Percentiles rank a stretch among this genome's conserved stretches.
Evolutionary conservation across 441 rosid species (phyloP).

Genomic region (Flueggea neowawraea): DNA sequence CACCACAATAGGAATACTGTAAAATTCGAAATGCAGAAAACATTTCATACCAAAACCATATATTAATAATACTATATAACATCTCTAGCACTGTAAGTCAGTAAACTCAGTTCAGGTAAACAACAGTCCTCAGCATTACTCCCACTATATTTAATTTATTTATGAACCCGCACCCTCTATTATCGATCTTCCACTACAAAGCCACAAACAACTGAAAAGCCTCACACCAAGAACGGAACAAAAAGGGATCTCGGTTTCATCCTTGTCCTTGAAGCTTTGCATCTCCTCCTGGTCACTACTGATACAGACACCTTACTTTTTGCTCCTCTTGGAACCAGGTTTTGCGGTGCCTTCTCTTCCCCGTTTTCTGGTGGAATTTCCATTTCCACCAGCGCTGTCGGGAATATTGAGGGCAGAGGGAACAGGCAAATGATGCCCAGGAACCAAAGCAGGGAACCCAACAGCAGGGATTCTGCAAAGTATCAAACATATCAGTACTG

Average conservation of each 20-base stretch:
- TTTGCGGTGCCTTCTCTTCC: slow-evolving; percentile 32
- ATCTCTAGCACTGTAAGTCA: too few species aligned
- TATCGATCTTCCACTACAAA: too few species aligned
- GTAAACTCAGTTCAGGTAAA: too few species aligned
- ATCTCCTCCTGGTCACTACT: slow-evolving; percentile 31
- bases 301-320: slow-evolving; percentile 24
- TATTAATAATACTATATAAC: too few species aligned
- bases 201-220: too few species aligned
- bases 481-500: slow-evolving; percentile 3
- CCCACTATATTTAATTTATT: too few species aligned
- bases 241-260: slow-evolving; percentile 26
- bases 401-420: slow-evolving; percentile 29
- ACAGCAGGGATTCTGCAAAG: slow-evolving; percentile 79
- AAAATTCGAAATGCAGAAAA: too few species aligned
- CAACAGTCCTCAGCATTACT: too few species aligned
- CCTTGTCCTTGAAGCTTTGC: slow-evolving; percentile 55
- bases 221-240: slow-evolving; percentile 4
- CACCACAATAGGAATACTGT: too few species aligned
- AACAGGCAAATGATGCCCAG: slow-evolving; percentile 67
- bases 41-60: too few species aligned
- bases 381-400: slow-evolving; percentile 21
- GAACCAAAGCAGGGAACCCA: slow-evolving; percentile 95
- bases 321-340: slow-evolving; percentile 40
- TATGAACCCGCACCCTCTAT: too few species aligned
- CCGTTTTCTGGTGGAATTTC: slow-evolving; percentile 29